Base-by-base conservation (phyloP, 2,329 filamentous ascomycete species). In the Aspergillus melleus region DNA sequence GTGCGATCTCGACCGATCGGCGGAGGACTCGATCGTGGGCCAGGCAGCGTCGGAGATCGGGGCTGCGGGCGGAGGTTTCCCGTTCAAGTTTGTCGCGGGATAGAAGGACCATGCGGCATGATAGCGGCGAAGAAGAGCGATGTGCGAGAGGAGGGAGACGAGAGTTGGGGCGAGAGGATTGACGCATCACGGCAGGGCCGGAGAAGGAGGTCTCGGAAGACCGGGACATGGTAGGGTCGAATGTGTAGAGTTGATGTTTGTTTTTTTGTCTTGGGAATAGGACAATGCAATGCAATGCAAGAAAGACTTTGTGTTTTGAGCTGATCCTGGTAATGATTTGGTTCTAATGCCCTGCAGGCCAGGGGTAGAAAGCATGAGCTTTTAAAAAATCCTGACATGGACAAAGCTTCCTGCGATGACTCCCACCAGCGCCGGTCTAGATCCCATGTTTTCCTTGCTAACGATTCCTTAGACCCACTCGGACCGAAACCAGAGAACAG, bases 1-100 rank as follows among this genome's bases (percentile, higher is more conserved):
- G 61, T 3, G 66, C 63, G 8, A 61, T 54, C 14, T 64, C 26
- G 24, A 68, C 59, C 2, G 66, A 66, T 2, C 59, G 62, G 3
- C 58, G 59, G 10, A 68, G 61, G 19, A 68, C 54, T 3, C 54
- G 49, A 20, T 66, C 60, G 44, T 69, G 67, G 49, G 62, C 65
- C 6, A 68, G 46, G 29, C 67, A 69, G n/a, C 66, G 66, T n/a
- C 67, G 67, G 11, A 69, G 60, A 52, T 69, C 62, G 4, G 67
- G 67, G 24, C 61, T 64, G n/a, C 59, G 55, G 2, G 58, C 51
- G 2, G 61, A 47, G 6, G 55, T 16, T 46, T 68, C 65, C 20
- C 59, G 47, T 14, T 60, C 51, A 4, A 69, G 65, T 24, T 67
- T 66, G 22, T 61, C 49, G 22, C 61, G 60, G 4, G 67, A 69